Base-by-base conservation (phyloP, 139 green algal genomes). In the Chlamydomonas applanata region DNA sequence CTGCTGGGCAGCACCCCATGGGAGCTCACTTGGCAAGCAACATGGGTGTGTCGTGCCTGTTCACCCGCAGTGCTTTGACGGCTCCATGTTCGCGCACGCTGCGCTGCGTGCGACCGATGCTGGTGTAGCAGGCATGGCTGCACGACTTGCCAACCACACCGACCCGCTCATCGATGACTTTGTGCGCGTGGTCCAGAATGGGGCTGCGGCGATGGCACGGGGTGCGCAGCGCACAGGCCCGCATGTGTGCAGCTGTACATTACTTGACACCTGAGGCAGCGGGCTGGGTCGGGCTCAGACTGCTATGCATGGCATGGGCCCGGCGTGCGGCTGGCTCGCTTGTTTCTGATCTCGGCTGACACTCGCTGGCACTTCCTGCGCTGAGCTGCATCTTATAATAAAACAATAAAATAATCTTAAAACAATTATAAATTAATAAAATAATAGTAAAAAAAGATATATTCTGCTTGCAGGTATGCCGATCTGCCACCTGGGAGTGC, bases 11-110 rank as follows among this genome's bases (percentile, higher is more conserved):
- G n/a, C n/a, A n/a, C n/a, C n/a, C n/a, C n/a, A n/a, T n/a, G n/a
- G n/a, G n/a, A n/a, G n/a, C n/a, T n/a, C n/a, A n/a, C n/a, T n/a
- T n/a, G n/a, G n/a, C n/a, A n/a, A n/a, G n/a, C n/a, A n/a, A n/a
- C n/a, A n/a, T n/a, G n/a, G n/a, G n/a, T n/a, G n/a, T n/a, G n/a
- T n/a, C n/a, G n/a, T n/a, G n/a, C n/a, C n/a, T n/a, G n/a, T n/a
- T n/a, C n/a, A n/a, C n/a, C n/a, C n/a, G n/a, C 59, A 66, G 59
- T 66, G 59, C 27, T 66, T 66, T 16, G 59, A 66, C n/a, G 59
- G 59, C 59, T 24, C 59, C 29, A 66, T 66, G 59, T 66, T 66
- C 16, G 59, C 59, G 27, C 11, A 66, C 59, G 4, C 59, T 3
- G 25, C 27, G 59, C 59, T 66, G 59, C 27, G 25, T 19, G 59